A percentile compares a stretch with the other conserved stretches of the same genome.
Evolutionary conservation across 1,284 basidiomycete species (phyloP).

Genomic region (Microbotryum intermedium): DNA sequence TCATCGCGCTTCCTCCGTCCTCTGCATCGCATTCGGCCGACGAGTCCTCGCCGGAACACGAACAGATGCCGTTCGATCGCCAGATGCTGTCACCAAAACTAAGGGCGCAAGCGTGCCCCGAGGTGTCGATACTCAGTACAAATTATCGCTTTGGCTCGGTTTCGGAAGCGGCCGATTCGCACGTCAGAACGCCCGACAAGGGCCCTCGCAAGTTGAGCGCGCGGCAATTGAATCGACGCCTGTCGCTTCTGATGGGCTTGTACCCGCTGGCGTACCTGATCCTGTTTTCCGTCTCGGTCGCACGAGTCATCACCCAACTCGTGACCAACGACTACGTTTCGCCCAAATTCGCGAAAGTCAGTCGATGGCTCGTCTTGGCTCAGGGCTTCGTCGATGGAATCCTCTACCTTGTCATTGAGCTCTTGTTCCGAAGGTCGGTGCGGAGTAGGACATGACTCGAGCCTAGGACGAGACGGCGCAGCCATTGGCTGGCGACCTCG

Average conservation of each 20-base stretch:
- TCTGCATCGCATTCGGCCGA: background rate
- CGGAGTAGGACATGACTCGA: background rate
- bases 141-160: too few relatives aligned
- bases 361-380: constrained; percentile 3
- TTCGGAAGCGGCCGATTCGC: too few relatives aligned
- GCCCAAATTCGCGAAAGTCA: background rate
- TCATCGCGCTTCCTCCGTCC: background rate
- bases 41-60: background rate
- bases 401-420: constrained; percentile 10
- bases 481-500: too few relatives aligned
- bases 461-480: too few relatives aligned
- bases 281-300: constrained; percentile 20
- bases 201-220: background rate
- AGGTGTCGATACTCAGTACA: too few relatives aligned
- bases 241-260: constrained; percentile 13
- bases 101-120: too few relatives aligned
- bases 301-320: constrained; percentile 13
- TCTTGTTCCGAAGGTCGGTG: background rate
- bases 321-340: background rate
- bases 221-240: constrained; percentile 15
- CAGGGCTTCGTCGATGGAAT: constrained; percentile 11
- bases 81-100: too few relatives aligned
- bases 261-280: constrained; percentile 18
- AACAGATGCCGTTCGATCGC: background rate
- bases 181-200: too few relatives aligned